Conservation (phyloP, 805 yeast genomes). For the Starmera caribaea region DNA sequence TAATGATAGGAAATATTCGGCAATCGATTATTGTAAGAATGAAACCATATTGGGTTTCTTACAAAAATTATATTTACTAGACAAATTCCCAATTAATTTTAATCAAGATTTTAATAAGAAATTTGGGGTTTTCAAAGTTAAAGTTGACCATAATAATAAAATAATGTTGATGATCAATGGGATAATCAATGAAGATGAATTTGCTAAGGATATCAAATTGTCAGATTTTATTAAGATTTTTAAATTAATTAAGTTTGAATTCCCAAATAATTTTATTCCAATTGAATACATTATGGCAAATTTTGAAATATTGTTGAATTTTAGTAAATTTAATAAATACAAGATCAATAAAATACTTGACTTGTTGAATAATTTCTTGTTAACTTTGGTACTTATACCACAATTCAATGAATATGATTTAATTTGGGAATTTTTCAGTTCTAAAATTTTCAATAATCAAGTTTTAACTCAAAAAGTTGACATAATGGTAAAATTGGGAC, state of each 20-base stretch:
- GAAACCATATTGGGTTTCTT: conserved; percentile 23
- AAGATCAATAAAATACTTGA: conserved; percentile 38
- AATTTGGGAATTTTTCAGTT: conserved; percentile 32
- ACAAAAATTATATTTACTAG: conserved; percentile 18
- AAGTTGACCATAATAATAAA: conserved; percentile 21
- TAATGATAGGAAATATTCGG: conserved; percentile 21
- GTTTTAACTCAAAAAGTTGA: conserved; percentile 25
- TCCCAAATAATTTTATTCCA: conserved; percentile 25
- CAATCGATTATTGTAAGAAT: conserved; percentile 38
- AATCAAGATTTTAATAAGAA: conserved; percentile 9
- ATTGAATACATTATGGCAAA: conserved; percentile 13
- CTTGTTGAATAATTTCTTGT: conserved; percentile 38
- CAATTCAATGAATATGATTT: conserved; percentile 25
- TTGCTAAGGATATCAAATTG: conserved; percentile 17
- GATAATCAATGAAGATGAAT: not conserved
- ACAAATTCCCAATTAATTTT: conserved; percentile 10
- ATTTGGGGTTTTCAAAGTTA: conserved; percentile 26
- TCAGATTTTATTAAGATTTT: conserved; percentile 23
- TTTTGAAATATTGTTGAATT: conserved; percentile 12
- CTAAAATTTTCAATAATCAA: conserved; percentile 21
- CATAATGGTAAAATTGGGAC: conserved; percentile 9
- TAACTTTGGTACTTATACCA: conserved; percentile 30
- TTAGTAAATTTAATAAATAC: conserved; percentile 29
- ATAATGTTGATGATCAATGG: conserved; percentile 18
- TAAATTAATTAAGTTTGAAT: conserved; percentile 25